Percentiles rank a stretch among this genome's conserved stretches.
Evolutionary conservation across 139 green algal species (phyloP).

Genomic region (Chlorella sp.): DNA sequence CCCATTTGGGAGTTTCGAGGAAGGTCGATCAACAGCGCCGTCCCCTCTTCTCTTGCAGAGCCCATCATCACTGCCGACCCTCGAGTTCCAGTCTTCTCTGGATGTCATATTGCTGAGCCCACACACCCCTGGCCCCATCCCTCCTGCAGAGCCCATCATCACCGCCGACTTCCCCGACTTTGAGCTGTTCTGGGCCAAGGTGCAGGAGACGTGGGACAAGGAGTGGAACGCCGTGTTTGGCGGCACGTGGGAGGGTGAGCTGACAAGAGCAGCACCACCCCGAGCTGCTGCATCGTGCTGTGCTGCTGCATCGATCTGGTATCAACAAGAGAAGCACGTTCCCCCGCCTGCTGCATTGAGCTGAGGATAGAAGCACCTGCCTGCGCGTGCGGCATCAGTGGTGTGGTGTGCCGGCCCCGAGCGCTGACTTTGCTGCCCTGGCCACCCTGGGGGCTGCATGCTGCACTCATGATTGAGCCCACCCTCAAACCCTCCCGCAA

Average conservation of each 20-base stretch:
- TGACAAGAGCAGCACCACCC: no score
- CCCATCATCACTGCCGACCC: background rate
- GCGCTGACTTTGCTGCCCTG: background rate
- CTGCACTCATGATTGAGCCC: no score
- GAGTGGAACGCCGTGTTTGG: conserved; percentile 25
- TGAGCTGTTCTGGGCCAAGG: conserved; percentile 35
- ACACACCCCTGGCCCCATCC: background rate
- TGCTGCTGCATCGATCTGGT: background rate
- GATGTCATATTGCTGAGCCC: background rate
- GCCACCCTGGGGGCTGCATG: no score
- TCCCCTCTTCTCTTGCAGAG: background rate
- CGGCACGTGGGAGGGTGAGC: conserved; percentile 21
- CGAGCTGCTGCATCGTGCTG: background rate
- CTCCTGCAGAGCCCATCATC: conserved; percentile 23
- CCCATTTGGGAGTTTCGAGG: no score
- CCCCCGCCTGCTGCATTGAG: background rate
- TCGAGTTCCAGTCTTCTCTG: background rate
- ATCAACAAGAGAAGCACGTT: background rate
- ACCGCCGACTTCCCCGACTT: conserved; percentile 27
- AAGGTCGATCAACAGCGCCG: no score
- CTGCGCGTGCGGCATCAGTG: background rate
- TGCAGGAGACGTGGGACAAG: conserved; percentile 33
- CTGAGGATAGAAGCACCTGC: background rate
- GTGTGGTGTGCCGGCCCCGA: background rate
- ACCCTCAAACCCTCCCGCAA: no score